Conservation (phyloP, 345 rosid genomes). For the Pugionium dolabratum region DNA sequence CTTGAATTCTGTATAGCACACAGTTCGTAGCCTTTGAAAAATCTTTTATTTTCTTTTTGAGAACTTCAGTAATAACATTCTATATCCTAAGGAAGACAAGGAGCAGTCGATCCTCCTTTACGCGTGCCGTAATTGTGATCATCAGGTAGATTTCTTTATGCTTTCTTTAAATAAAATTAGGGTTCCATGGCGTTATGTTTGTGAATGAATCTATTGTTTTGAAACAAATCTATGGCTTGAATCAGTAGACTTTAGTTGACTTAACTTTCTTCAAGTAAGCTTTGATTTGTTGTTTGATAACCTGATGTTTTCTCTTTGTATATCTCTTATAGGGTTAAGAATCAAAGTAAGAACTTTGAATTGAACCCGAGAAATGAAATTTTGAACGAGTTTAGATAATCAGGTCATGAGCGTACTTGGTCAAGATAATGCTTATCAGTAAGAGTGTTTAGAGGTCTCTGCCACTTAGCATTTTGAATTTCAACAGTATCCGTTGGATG, state of each 20-base stretch:
- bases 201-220: too few species aligned
- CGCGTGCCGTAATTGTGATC: constrained; percentile 88
- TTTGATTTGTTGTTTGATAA: too few species aligned
- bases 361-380: neutral
- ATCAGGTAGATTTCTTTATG: constrained; percentile 49
- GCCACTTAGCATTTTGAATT: too few species aligned
- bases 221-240: neutral
- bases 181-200: constrained; percentile 11
- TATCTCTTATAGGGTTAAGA: neutral
- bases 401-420: too few species aligned
- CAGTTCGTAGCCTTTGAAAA: too few species aligned
- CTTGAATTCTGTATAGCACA: too few species aligned
- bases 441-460: too few species aligned
- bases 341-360: neutral
- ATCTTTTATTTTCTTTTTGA: neutral
- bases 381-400: too few species aligned
- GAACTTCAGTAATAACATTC: constrained; percentile 66
- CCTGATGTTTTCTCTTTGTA: neutral
- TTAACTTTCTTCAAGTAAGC: neutral
- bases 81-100: constrained; percentile 71
- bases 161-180: constrained; percentile 11
- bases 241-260: neutral
- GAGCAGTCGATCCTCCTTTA: constrained; percentile 62
- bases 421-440: too few species aligned
- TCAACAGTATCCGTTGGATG: too few species aligned